Evolutionary conservation across 2,329 filamentous ascomycete genomes (phyloP), one percentile per base, ranked within the genome.

Genomic region (Atkinsonella texensis): DNA sequence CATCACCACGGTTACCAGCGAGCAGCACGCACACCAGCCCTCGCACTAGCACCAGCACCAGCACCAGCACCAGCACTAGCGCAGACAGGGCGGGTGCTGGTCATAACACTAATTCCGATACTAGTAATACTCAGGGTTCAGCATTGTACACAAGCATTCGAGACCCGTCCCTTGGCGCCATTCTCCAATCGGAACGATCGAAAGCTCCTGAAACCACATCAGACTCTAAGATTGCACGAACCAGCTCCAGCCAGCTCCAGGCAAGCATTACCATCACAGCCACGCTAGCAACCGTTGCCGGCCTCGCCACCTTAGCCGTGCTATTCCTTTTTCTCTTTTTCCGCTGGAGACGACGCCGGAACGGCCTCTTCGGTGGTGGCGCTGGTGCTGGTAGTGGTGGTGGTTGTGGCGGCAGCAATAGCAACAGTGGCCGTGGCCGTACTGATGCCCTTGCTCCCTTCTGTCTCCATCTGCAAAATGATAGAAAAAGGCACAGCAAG

Each of bases 141-240:
- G 28, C 28, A 41, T 11, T 42, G 10, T 50, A 40, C 42, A 50
- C 48, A 31, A 13, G 17, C 50, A 39, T 52, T 12, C 50, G 42
- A 31, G 50, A 49, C 41, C 46, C 46, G 15, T 49, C 41, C 11
- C 51, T 49, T 31, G 42, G 28, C 7, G 20, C 20, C 32, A 13
- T 42, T 23, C n/a, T 46, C 42, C 39, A 45, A 46, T 23, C 46
- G 11, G 20, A 43, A 23, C 11, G 23, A 2, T 43, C 17, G 13
- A 35, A 31, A 3, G 23, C 15, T 20, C 5, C 18, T 2, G 28
- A 23, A 43, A 28, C 44, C 31, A 35, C 50, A 4, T 12, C 43
- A 10, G 40, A 15, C 32, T 44, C 40, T 8, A 15, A 9, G 15
- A n/a, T 2, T 3, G n/a, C 43, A 20, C 9, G 41, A 3, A 4